phyloP scores from a whole-genome alignment of 106 monocot species.

The Allium fistulosum region DNA sequence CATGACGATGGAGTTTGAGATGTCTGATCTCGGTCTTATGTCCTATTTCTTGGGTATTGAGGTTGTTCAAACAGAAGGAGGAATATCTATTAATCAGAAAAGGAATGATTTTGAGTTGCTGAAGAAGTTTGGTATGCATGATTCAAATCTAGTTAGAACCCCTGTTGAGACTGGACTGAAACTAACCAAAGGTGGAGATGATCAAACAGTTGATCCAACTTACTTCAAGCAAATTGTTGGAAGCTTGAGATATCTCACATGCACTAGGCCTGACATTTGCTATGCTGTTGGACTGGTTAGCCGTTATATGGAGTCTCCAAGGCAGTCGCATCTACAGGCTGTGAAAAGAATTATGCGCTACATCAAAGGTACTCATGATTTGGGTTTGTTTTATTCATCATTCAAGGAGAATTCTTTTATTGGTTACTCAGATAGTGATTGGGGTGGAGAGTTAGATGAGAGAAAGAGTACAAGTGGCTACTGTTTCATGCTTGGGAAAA shows the following conservation, averaged over 20 bases:
- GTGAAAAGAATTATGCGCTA: slow-evolving; percentile 3
- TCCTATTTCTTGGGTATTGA: slow-evolving; percentile 6
- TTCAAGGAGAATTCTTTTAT: neutral
- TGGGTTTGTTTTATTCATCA: slow-evolving; percentile 1
- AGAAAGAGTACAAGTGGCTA: slow-evolving; percentile 2
- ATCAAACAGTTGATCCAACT: neutral
- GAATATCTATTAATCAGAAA: neutral
- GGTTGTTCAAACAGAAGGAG: neutral
- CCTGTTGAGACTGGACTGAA: neutral
- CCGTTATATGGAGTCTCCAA: neutral
- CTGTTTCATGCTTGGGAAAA: neutral
- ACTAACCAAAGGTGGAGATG: neutral
- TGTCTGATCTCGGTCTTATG: slow-evolving; percentile 4
- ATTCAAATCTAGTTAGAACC: neutral
- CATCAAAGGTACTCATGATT: slow-evolving; percentile 7
- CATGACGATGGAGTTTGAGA: slow-evolving; percentile 4
- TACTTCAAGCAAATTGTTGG: neutral
- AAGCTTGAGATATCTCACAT: neutral
- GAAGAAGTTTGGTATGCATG: slow-evolving; percentile 4
- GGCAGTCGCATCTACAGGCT: neutral
- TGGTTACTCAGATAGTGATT: slow-evolving; percentile 3
- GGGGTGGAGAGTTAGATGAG: slow-evolving; percentile 6
- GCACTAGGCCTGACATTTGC: slow-evolving; percentile 1
- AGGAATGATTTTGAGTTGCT: neutral
- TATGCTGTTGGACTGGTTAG: slow-evolving; percentile 1